Evolutionary conservation across 345 rosid species (phyloP).

Genomic region (Salix arbutifolia): DNA sequence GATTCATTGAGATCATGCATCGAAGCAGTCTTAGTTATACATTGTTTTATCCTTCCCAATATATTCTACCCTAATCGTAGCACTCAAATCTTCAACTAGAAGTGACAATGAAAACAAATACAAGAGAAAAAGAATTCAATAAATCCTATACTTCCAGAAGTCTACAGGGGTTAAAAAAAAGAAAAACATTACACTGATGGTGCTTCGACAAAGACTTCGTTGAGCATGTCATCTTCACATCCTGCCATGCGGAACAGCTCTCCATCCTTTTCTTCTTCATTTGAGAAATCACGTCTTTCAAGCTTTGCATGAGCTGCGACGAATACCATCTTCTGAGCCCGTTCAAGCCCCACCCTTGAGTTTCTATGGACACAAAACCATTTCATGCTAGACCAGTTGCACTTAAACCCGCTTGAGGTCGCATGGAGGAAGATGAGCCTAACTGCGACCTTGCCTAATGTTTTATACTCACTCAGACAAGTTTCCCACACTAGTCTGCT

Average conservation of each 20-base stretch:
- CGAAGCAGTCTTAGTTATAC: conserved; percentile 19
- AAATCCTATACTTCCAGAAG: conserved; percentile 31
- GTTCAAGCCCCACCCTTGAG: conserved; percentile 39
- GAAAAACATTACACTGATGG: conserved; percentile 42
- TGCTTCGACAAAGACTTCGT: conserved; percentile 41
- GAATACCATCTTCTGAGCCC: conserved; percentile 52
- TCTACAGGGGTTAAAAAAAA: conserved; percentile 28
- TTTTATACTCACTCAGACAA: conserved; percentile 49
- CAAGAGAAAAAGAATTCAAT: conserved; percentile 26
- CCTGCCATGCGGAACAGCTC: conserved; percentile 33
- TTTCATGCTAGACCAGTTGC: conserved; percentile 43
- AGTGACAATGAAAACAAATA: conserved; percentile 21
- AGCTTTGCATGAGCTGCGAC: conserved; percentile 57
- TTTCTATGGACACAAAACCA: conserved; percentile 37
- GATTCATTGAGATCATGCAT: conserved; percentile 28
- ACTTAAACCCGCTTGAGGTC: conserved; percentile 45
- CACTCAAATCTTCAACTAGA: conserved; percentile 24
- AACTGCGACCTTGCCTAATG: conserved; percentile 48
- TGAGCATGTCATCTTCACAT: conserved; percentile 45
- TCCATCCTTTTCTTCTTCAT: conserved; percentile 50
- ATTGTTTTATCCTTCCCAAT: conserved; percentile 18
- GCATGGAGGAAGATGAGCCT: conserved; percentile 58
- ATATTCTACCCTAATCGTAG: conserved; percentile 14
- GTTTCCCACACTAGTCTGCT: conserved; percentile 67
- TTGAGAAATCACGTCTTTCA: conserved; percentile 41